Conservation (phyloP, 2,329 filamentous ascomycete genomes). For the Fusarium torulosum region DNA sequence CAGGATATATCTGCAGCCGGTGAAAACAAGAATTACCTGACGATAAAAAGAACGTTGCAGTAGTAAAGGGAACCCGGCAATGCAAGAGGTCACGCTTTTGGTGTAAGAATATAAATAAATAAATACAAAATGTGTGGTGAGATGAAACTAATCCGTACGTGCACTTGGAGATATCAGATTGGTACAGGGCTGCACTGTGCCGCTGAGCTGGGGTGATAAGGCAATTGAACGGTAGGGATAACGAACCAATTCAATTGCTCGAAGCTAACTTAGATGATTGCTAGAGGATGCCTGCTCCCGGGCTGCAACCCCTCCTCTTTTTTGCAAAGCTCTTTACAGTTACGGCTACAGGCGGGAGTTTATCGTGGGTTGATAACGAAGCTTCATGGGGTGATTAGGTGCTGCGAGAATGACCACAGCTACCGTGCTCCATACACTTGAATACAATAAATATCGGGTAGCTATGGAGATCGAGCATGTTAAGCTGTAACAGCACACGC, state of each 20-base stretch:
- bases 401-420: slow-evolving; percentile 1
- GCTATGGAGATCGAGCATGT: slow-evolving; percentile 11
- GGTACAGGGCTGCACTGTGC: slow-evolving; percentile 35
- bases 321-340: slow-evolving; percentile 1
- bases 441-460: neutral
- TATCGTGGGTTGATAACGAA: slow-evolving; percentile 31
- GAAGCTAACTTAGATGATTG: neutral
- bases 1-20: slow-evolving; percentile 38
- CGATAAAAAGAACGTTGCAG: slow-evolving; percentile 34
- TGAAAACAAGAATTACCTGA: slow-evolving; percentile 39
- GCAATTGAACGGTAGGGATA: slow-evolving; percentile 24
- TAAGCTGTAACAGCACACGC: slow-evolving; percentile 26
- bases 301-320: slow-evolving; percentile 26
- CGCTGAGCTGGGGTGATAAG: slow-evolving; percentile 40
- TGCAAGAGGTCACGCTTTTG: slow-evolving; percentile 27
- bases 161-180: slow-evolving; percentile 15
- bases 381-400: slow-evolving; percentile 30
- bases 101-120: neutral
- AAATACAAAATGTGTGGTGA: neutral
- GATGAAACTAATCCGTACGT: slow-evolving; percentile 26
- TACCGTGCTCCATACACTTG: slow-evolving; percentile 15
- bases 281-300: slow-evolving; percentile 12
- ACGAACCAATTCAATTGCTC: slow-evolving; percentile 30
- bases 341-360: slow-evolving; percentile 40
- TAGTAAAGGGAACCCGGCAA: slow-evolving; percentile 7